Evolutionary conservation across 1,284 basidiomycete species (phyloP), one percentile per base, ranked within the genome.

Genomic region (Lignosus rhinocerotis): DNA sequence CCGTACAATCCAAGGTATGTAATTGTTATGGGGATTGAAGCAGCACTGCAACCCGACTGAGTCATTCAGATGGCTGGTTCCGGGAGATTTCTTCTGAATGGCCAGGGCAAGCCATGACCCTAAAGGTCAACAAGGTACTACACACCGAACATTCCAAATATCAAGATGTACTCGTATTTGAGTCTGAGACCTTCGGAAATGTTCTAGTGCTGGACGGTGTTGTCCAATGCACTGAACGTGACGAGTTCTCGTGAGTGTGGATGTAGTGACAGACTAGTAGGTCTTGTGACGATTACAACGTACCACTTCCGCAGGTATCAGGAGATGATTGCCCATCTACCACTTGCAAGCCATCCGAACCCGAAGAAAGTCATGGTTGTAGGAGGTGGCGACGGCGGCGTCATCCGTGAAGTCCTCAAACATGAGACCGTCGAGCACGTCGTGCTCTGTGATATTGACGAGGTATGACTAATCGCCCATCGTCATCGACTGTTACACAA

Each of bases 271-370:
- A 32, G n/a, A 34, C 32, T 33, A 21, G 52, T 32, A 52, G 25
- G 25, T 25, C 25, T 25, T 25, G 25, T 25, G 25, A 25, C 25
- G 4, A 25, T 2, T 25, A 54, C 38, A 42, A 55, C 42, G 30
- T 46, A 53, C 12, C 41, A 51, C 25, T 2, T 19, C 43, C 9
- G 25, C 67, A 95, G 93, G n/a, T 98, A 98, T 78, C 97, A 99
- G 75, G 96, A 99, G 80, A 98, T 99, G 96, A 99, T 99, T 69
- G 86, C 96, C 17, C 96, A 98, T 78, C 80, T 99, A 50, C 96
- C 96, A 39, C 83, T 99, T 65, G 90, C 93, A 21, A 95, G 91
- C 63, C 96, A 99, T 76, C 96, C 97, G 32, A 93, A 98, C 81
- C 97, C 96, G 1, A 92, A 94, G 78, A 89, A 92, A 69, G 96